Evolutionary conservation across 2,329 filamentous ascomycete genomes (phyloP), one percentile per base, ranked within the genome.

Genomic region (Fusarium agapanthi): DNA sequence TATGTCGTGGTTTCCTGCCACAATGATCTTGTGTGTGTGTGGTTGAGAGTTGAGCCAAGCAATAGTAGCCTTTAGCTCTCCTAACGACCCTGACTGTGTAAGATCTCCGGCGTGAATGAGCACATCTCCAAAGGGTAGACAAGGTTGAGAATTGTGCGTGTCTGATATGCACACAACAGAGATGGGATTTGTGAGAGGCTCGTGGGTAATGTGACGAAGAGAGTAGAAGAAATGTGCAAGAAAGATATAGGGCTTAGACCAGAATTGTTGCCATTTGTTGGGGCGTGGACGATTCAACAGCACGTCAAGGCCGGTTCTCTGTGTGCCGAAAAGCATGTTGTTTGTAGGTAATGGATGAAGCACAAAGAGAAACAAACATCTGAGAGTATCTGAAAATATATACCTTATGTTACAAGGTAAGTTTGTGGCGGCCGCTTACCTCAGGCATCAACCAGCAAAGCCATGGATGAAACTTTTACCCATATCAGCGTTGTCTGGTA

Each of bases 51-150:
- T 72, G 15, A 87, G 74, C 86, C 85, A 88, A n/a, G 73, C 60
- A 15, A 86, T 67, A 16, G 80, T 72, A 6, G 78, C 77, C 51
- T 83, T 75, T 2, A 86, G 70, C 67, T 86, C 84, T 9, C 77
- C 71, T 26, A 81, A 77, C 1, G 83, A 81, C n/a, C 84, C 85
- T n/a, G 79, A 78, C 56, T 84, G 77, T 2, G 84, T 85, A n/a
- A 87, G 79, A 66, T 87, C 85, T 26, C 86, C 85, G 1, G 85
- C 83, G 65, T 87, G 84, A 55, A 87, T 79, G 20, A 87, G 80
- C 5, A 87, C 75, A 67, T 87, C 84, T 3, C 83, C 85, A 6
- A 69, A 41, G 3, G 84, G 84, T 14, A 87, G 66, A 3, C 61
- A 56, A 8, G 80, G 81, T 15, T 79, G 78, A 22, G 68, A 77